Evolutionary conservation across 2,329 filamentous ascomycete species (phyloP), one percentile per base, ranked within the genome.

Genomic region (Penicillium sp.): DNA sequence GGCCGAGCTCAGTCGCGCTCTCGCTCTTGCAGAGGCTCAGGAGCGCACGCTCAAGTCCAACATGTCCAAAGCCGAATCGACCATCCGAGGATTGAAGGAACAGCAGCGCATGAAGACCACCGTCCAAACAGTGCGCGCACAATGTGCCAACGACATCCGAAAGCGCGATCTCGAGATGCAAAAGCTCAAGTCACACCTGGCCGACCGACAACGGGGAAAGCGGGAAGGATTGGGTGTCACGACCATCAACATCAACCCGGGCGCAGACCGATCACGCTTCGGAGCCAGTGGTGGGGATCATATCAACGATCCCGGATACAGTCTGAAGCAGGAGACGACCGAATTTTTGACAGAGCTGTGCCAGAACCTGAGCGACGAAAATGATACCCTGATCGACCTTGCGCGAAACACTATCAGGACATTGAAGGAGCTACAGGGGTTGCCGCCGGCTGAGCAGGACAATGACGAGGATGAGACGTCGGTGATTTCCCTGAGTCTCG

Each of bases 81-180:
- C 82, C 0, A 80, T 86, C 28, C 82, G 86, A 53, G 79, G 79
- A n/a, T 72, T 96, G 47, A 89, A 89, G 59, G 90, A 95, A 26
- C 89, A 97, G 54, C 77, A 81, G 20, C 83, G 86, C 41, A 81
- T 91, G 67, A 94, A 91, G 66, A 77, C 82, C 0, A 80, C 87
- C 2, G 82, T 95, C 2, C 80, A 85, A 24, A 91, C 97, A 68
- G 86, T 93, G 2, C 83, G 91, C 50, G 81, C 86, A 6, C 84
- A 90, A 54, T 97, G 90, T 68, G 85, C 89, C 40, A 95, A 89
- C 56, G 93, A 98, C 62, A 81, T 96, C 37, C 84, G 91, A 50
- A 91, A 94, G 63, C 82, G 91, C 34, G 93, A 98, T 64, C 77
- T 89, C 36, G 87, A 95, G 68, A 85, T 97, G 54, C 87, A 95